These are phyloP conservation scores for Neonectria hederae DNA, from an alignment of 2,329 filamentous ascomycete species.

Conservation along the genomic window DNA sequence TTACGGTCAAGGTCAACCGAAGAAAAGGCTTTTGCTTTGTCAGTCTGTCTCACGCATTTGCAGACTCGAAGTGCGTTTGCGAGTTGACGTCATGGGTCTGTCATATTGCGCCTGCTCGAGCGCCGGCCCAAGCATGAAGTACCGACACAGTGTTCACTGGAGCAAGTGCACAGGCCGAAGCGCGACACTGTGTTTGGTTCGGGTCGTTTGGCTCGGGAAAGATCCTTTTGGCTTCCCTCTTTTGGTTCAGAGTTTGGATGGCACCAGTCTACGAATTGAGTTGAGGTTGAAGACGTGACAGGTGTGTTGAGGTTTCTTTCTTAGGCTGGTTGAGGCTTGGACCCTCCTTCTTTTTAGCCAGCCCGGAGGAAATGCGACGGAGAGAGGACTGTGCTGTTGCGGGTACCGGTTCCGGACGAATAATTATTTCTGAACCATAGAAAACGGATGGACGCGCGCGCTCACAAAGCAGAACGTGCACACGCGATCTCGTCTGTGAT, in stretches of 20 bases:
- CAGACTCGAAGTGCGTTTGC: constrained; percentile 12
- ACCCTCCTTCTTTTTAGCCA: neutral
- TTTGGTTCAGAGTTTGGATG: constrained; percentile 17
- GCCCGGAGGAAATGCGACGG: neutral
- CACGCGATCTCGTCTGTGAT: constrained; percentile 28
- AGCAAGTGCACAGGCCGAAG: constrained; percentile 12
- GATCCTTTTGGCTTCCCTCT: neutral
- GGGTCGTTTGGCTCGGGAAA: constrained; percentile 5
- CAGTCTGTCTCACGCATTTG: constrained; percentile 21
- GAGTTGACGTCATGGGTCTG: constrained; percentile 38
- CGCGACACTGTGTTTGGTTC: constrained; percentile 34
- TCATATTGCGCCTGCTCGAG: constrained; percentile 37
- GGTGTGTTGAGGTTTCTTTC: neutral
- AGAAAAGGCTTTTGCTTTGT: constrained; percentile 13
- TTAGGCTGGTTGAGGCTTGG: neutral
- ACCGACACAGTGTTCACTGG: constrained; percentile 35
- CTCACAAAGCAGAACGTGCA: constrained; percentile 16
- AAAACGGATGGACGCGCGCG: neutral
- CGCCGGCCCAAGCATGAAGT: constrained; percentile 28
- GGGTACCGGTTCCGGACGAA: neutral
- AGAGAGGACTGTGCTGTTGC: neutral
- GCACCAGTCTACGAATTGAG: neutral
- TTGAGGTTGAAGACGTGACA: neutral
- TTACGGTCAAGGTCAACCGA: constrained; percentile 7
- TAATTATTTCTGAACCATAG: neutral